phyloP scores from a whole-genome alignment of 495 filamentous ascomycete species.

The Acidiella bohemica region DNA sequence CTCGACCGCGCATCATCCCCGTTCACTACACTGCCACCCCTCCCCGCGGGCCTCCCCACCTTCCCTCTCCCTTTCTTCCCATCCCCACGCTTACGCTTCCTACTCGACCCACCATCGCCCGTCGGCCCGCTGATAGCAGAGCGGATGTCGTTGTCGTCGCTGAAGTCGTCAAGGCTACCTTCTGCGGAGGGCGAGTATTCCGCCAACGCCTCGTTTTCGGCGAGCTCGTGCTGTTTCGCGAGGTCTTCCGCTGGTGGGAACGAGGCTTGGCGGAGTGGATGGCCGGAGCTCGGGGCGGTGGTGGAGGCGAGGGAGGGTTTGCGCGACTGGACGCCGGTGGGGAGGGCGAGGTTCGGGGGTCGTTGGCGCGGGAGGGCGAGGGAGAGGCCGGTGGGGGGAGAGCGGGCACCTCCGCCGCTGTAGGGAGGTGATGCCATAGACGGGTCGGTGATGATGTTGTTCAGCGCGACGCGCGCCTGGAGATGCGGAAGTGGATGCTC shows the following conservation, averaged over 20 bases:
- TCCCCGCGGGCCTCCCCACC: slow-evolving; percentile 5
- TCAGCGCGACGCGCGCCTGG: background rate
- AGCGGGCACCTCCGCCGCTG: slow-evolving; percentile 34
- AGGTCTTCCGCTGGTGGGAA: slow-evolving; percentile 45
- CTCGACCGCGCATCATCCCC: slow-evolving; percentile 24
- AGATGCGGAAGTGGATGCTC: too few species aligned
- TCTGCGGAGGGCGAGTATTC: slow-evolving; percentile 47
- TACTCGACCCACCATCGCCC: slow-evolving; percentile 2
- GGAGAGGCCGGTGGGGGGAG: slow-evolving; percentile 39
- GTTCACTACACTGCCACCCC: slow-evolving; percentile 33
- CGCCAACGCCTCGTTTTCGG: slow-evolving; percentile 26
- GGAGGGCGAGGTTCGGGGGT: slow-evolving; percentile 35
- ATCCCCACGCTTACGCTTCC: slow-evolving; percentile 12
- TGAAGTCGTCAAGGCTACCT: slow-evolving; percentile 49
- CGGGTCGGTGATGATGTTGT: background rate
- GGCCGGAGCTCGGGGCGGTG: slow-evolving; percentile 42
- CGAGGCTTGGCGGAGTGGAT: slow-evolving; percentile 79
- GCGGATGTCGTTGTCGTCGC: slow-evolving; percentile 8
- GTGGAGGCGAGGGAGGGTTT: slow-evolving; percentile 43
- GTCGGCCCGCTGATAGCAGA: slow-evolving; percentile 31
- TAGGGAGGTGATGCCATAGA: slow-evolving; percentile 51
- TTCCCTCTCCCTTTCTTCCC: slow-evolving; percentile 12
- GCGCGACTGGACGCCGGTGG: slow-evolving; percentile 44
- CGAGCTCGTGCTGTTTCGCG: slow-evolving; percentile 25
- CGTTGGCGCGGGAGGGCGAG: slow-evolving; percentile 48